Evolutionary conservation across 129 eudicot species (phyloP), one percentile per base, ranked within the genome.

Genomic region (Tagetes erecta): DNA sequence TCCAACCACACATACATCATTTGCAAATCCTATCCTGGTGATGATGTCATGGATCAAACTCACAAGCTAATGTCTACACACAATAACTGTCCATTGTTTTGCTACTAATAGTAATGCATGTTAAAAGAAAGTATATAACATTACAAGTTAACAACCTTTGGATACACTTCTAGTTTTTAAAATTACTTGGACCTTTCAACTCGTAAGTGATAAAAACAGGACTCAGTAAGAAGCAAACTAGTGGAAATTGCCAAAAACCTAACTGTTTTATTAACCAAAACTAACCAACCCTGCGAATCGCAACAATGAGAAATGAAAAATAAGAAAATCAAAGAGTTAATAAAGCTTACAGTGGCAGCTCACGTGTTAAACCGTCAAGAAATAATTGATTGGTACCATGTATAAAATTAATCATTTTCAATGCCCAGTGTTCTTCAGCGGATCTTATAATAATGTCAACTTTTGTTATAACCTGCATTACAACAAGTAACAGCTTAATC

Each of bases 1-100:
- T 76, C 98, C 98, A 47, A 82, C 93, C 82, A 92, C 86, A 75
- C 96, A 92, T 50, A 87, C 84, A 81, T 94, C 98, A 76, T 92
- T 88, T 37, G 79, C 83, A 77, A 89, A 87, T 77, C 98, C 87
- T 57, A 92, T 81, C 81, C 98, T 92, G 96, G 52, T 5, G 10
- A 71, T 56, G 75, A 59, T 59, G 40, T 1, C 36, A 57, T 57
- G 40, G 71, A 79, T n/a, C 57, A 65, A 4, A 33, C 34, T 58
- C 64, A 31, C 39, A 3, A 33, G 40, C 33, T 31, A 10, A 58
- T 58, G 39, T 31, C 39, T 59, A 34, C 8, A 53, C 8, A 30
- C 57, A 20, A 20, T 20, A 20, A 20, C 27, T 20, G 27, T 20
- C 27, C 27, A 20, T 20, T 20, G 27, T 20, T 20, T 20, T 20